Percentiles rank a stretch among this genome's conserved stretches.
phyloP scores from a whole-genome alignment of 2,329 filamentous ascomycete genomes.

The Paecilomyces fulvus region DNA sequence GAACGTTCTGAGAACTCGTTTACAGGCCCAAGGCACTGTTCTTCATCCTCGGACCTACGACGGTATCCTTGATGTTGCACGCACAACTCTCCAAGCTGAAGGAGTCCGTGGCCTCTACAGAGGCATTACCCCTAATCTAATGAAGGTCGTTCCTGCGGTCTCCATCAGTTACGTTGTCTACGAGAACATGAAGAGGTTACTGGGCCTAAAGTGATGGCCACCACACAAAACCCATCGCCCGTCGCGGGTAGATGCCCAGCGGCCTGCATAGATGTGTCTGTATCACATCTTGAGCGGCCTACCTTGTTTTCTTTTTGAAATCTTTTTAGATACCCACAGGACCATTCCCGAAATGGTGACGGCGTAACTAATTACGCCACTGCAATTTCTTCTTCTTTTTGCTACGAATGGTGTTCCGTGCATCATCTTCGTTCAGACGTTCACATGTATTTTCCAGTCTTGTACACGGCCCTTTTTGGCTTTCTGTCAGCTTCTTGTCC shows the following conservation, averaged over 20 bases:
- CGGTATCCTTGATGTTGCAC: constrained; percentile 81
- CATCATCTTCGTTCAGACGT: background rate
- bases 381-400: background rate
- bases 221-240: background rate
- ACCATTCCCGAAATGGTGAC: constrained; percentile 9
- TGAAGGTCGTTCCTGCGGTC: constrained; percentile 93
- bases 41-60: constrained; percentile 85
- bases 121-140: constrained; percentile 84
- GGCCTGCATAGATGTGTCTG: background rate
- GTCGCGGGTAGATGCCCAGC: background rate
- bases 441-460: background rate
- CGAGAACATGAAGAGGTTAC: constrained; percentile 72
- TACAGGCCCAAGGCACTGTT: constrained; percentile 92
- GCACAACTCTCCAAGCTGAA: constrained; percentile 73
- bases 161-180: constrained; percentile 94
- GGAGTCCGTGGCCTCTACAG: constrained; percentile 85
- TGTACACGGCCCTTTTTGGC: background rate
- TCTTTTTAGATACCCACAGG: constrained; percentile 25
- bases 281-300: background rate
- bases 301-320: constrained; percentile 7
- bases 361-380: background rate
- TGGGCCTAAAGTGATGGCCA: constrained; percentile 41
- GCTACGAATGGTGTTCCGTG: background rate
- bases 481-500: background rate
- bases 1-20: constrained; percentile 81